Conservation (phyloP, 129 eudicot species). For the Arctium lappa region DNA sequence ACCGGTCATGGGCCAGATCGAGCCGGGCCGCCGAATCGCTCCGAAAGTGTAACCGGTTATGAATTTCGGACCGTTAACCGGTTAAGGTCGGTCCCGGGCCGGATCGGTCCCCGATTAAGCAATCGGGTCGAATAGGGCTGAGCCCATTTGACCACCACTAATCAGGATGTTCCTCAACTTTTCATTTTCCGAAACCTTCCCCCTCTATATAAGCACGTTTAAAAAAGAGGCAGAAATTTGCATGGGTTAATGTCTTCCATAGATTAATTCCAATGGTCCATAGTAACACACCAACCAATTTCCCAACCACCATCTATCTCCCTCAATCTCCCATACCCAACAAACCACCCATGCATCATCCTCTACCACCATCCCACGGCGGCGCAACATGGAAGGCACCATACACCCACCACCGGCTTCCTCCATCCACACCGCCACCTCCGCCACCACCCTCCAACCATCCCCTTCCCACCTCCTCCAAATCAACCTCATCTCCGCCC, state of each 20-base stretch:
- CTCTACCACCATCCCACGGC: not conserved
- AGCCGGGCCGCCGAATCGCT: too few species aligned
- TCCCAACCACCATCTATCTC: not conserved
- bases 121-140: too few species aligned
- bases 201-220: too few species aligned
- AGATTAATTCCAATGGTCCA: not conserved
- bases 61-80: too few species aligned
- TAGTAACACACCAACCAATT: not conserved
- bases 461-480: constrained; percentile 22
- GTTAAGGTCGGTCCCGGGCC: too few species aligned
- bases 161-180: too few species aligned
- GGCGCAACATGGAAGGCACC: constrained; percentile 13
- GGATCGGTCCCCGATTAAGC: too few species aligned
- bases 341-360: not conserved
- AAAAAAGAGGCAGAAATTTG: not conserved
- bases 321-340: not conserved
- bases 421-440: not conserved
- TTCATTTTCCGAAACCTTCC: too few species aligned
- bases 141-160: too few species aligned
- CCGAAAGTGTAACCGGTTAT: too few species aligned
- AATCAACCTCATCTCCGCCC: constrained; percentile 55
- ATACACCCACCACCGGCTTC: constrained; percentile 7
- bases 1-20: too few species aligned
- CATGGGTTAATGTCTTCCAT: not conserved
- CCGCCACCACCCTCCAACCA: not conserved